Evolutionary conservation across 495 filamentous ascomycete genomes (phyloP), one percentile per base, ranked within the genome.

Genomic region (Neurospora sublineolata): DNA sequence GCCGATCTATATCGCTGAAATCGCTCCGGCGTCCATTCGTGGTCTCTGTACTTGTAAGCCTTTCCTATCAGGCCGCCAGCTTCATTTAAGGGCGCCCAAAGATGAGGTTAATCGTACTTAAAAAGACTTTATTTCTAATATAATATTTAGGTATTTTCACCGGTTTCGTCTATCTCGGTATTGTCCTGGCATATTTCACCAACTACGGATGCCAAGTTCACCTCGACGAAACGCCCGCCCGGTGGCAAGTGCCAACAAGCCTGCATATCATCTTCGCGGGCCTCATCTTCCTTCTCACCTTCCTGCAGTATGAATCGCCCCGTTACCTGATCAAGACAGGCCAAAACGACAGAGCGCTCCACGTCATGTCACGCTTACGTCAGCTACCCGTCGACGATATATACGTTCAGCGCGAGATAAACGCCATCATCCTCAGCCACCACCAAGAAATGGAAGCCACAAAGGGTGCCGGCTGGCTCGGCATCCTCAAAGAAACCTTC

Each of bases 211-310:
- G 84, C 36, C 83, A 90, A 73, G 75, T 90, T 37, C 83, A 90
- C 72, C 76, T 91, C 16, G 85, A 87, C 72, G 79, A 76, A 9
- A 87, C 86, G 1, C 84, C 87, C 71, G 82, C 84, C 12, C 86
- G 89, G 76, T 91, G 89, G 86, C 81, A 84, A 5, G 86, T 89
- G n/a, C 89, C 90, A 0, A 91, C 87, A 4, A 88, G 86, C 72
- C 79, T 92, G 30, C 90, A 93, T 71, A 86, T 93, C 79, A 90
- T 92, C 37, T 92, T 93, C 75, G 89, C 90, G 6, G 85, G 87
- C 1, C 79, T 93, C 27, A 89, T 93, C 76, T 85, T 90, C 74
- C 70, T 86, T 69, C 82, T 91, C 38, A 87, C 87, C 4, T 87
- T 92, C 77, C 81, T 90, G 68, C 86, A 89, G 44, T 84, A 84